phyloP scores from a whole-genome alignment of 179 eudicot genomes.

The Camellia oleifera region DNA sequence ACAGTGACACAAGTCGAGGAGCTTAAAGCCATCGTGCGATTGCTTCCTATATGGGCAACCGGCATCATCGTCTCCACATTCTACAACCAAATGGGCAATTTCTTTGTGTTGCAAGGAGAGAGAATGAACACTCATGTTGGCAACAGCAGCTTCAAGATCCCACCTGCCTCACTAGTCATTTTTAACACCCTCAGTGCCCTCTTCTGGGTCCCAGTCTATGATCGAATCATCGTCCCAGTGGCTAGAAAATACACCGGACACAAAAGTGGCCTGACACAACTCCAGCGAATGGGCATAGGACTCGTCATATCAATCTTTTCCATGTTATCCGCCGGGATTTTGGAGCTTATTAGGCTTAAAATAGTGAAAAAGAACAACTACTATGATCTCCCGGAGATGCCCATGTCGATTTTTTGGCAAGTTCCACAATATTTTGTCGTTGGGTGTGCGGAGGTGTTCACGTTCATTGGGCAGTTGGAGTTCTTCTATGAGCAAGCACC shows the following conservation, averaged over 20 bases:
- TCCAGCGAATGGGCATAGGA: conserved; percentile 40
- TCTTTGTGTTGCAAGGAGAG: conserved; percentile 43
- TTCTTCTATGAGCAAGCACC: conserved; percentile 46
- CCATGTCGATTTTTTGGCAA: conserved; percentile 35
- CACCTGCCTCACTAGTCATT: conserved; percentile 28
- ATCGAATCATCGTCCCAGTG: conserved; percentile 25
- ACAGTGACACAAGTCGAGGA: conserved; percentile 54
- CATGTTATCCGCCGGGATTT: conserved; percentile 24
- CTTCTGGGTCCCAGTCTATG: conserved; percentile 40
- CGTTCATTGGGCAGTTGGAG: conserved; percentile 37
- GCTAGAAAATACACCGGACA: conserved; percentile 28
- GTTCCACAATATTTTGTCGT: conserved; percentile 39
- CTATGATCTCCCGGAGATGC: conserved; percentile 16
- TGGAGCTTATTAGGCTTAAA: conserved; percentile 25
- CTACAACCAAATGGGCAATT: conserved; percentile 39
- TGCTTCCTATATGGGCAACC: conserved; percentile 49
- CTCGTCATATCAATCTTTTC: conserved; percentile 33
- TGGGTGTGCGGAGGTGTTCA: conserved; percentile 40
- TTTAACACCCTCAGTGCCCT: conserved; percentile 31
- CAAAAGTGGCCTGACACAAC: conserved; percentile 28
- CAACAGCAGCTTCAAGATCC: conserved; percentile 27
- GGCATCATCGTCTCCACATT: conserved; percentile 36
- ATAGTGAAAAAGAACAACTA: conserved; percentile 24
- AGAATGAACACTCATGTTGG: conserved; percentile 28
- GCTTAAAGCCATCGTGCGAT: conserved; percentile 33